Conservation (phyloP, 75 land plant genomes). For the Sequoiadendron giganteum region DNA sequence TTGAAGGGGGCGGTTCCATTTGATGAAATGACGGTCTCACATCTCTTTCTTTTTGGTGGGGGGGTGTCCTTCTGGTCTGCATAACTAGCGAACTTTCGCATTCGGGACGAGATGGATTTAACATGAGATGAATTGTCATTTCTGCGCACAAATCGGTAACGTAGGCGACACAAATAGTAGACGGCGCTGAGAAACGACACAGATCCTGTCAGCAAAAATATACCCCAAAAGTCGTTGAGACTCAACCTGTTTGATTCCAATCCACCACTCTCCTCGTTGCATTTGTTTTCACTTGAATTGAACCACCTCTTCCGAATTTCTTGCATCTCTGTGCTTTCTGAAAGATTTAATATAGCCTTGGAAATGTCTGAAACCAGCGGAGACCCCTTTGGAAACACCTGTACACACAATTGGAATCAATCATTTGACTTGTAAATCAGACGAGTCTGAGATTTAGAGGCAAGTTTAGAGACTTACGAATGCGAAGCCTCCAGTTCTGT, state of each 20-base stretch:
- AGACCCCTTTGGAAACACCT: conserved; percentile 75
- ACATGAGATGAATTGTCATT: too few relatives aligned
- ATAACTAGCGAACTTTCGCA: background rate
- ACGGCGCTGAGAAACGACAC: too few relatives aligned
- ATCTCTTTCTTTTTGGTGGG: background rate
- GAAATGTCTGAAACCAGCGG: conserved; percentile 48
- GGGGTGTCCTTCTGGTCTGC: background rate
- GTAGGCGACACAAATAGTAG: too few relatives aligned
- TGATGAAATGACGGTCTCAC: background rate
- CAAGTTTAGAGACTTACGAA: conserved; percentile 16
- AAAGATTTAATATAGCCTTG: conserved; percentile 28
- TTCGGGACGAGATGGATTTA: background rate
- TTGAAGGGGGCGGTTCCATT: background rate
- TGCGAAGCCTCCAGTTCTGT: conserved; percentile 19
- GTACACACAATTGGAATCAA: background rate
- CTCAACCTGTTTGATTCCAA: conserved; percentile 33
- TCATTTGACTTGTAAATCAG: background rate
- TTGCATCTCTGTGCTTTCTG: too few relatives aligned
- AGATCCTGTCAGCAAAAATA: conserved; percentile 19
- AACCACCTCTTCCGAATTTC: conserved; percentile 2
- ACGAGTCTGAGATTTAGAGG: background rate
- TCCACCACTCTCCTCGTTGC: too few relatives aligned
- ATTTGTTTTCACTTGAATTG: conserved; percentile 34
- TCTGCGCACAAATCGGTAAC: too few relatives aligned
- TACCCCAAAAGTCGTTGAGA: conserved; percentile 26